These are phyloP conservation scores for Colletotrichum coccodes DNA, from an alignment of 2,329 filamentous ascomycete genomes.

Conservation along the genomic window DNA sequence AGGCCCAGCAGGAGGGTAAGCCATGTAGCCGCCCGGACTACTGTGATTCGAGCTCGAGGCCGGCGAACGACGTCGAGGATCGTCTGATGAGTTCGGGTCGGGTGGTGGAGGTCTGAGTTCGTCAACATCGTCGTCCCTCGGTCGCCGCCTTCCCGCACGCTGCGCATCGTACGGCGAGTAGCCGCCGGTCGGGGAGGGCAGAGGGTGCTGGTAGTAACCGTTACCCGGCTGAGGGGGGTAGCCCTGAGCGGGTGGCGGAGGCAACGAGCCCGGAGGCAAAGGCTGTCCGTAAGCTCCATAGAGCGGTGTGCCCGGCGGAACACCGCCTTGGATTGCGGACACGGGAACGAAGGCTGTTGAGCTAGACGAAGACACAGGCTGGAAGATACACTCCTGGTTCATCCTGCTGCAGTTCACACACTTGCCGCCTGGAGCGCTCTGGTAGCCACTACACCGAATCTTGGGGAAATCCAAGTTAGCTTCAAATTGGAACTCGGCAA, in stretches of 20 bases:
- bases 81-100: slow-evolving; percentile 52
- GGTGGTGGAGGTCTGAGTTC: slow-evolving; percentile 58
- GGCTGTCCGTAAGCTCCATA: slow-evolving; percentile 69
- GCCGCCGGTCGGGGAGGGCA: slow-evolving; percentile 56
- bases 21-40: slow-evolving; percentile 52
- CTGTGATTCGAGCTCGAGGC: slow-evolving; percentile 58
- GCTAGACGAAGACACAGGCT: slow-evolving; percentile 66
- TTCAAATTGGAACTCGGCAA: not conserved
- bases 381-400: slow-evolving; percentile 70
- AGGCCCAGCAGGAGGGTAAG: slow-evolving; percentile 19
- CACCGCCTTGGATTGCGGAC: slow-evolving; percentile 66
- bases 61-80: slow-evolving; percentile 62
- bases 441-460: slow-evolving; percentile 71
- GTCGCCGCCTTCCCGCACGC: slow-evolving; percentile 47
- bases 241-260: slow-evolving; percentile 20
- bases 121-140: slow-evolving; percentile 52
- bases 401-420: slow-evolving; percentile 71
- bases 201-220: slow-evolving; percentile 51
- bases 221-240: slow-evolving; percentile 31
- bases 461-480: slow-evolving; percentile 38
- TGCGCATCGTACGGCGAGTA: slow-evolving; percentile 51
- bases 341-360: slow-evolving; percentile 69
- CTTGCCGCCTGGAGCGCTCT: slow-evolving; percentile 67
- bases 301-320: slow-evolving; percentile 65
- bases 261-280: slow-evolving; percentile 43